A percentile compares a stretch with the other conserved stretches of the same genome.
Evolutionary conservation across 306 rosid species (phyloP).

Genomic region (Prunus armeniaca): DNA sequence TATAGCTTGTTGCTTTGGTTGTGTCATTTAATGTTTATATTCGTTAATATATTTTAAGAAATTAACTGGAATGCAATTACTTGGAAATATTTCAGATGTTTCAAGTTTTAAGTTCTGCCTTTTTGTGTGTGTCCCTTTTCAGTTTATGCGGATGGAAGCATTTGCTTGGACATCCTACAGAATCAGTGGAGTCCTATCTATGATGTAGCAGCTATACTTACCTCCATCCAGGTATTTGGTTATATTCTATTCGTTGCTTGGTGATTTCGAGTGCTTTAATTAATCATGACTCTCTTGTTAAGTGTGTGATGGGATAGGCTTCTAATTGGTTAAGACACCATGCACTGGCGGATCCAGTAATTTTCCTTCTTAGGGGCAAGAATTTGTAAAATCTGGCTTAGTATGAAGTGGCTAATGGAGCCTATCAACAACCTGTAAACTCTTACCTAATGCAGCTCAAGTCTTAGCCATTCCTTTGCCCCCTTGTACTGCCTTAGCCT

Average conservation of each 20-base stretch:
- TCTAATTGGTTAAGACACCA: neutral
- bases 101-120: conserved; percentile 22
- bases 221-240: conserved; percentile 85
- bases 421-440: too few species aligned
- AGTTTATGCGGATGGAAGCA: conserved; percentile 99
- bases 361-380: too few species aligned
- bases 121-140: conserved; percentile 21
- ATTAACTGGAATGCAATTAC: neutral
- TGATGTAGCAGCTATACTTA: conserved; percentile 96
- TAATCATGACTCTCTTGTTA: neutral
- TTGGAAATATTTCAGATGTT: conserved; percentile 1
- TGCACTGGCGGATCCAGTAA: neutral
- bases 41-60: neutral
- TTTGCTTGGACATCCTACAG: conserved; percentile 94
- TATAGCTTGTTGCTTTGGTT: neutral
- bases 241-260: conserved; percentile 12
- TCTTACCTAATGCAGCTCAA: too few species aligned
- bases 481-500: too few species aligned
- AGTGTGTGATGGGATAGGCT: neutral
- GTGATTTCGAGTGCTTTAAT: conserved; percentile 16
- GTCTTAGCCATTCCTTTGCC: too few species aligned
- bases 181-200: conserved; percentile 98
- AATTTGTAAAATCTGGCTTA: too few species aligned
- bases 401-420: too few species aligned
- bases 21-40: neutral